Conservation (phyloP, 1,284 basidiomycete genomes). For the Meripilus lineatus region DNA sequence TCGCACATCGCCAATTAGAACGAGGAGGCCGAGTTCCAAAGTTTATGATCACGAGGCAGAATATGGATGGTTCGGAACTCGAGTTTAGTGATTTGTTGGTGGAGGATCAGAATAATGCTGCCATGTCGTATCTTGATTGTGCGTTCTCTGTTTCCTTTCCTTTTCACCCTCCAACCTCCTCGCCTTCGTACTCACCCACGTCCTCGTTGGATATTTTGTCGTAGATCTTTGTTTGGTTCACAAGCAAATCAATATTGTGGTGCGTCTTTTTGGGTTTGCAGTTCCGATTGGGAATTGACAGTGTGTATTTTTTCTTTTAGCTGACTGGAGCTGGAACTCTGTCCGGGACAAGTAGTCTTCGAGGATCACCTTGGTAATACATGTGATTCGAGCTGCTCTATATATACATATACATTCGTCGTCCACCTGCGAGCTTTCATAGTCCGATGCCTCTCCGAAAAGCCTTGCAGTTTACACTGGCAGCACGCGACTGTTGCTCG, state of each 20-base stretch:
- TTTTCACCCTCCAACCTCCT: not conserved
- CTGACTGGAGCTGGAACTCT: conserved; percentile 23
- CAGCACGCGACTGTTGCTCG: too few relatives aligned
- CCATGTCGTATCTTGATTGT: conserved; percentile 88
- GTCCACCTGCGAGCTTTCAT: too few relatives aligned
- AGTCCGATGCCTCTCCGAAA: too few relatives aligned
- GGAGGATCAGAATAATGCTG: conserved; percentile 96
- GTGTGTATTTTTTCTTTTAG: conserved; percentile 10
- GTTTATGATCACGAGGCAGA: conserved; percentile 84
- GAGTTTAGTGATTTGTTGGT: conserved; percentile 97
- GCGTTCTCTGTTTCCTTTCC: conserved; percentile 12
- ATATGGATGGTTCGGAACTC: conserved; percentile 90
- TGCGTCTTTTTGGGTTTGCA: conserved; percentile 32
- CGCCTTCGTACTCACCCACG: too few relatives aligned
- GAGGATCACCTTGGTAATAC: conserved; percentile 17
- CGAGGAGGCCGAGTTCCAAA: conserved; percentile 58
- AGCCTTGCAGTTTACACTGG: too few relatives aligned
- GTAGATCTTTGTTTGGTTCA: conserved; percentile 51
- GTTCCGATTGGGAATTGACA: not conserved
- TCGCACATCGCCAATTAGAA: conserved; percentile 63
- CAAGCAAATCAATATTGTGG: conserved; percentile 57
- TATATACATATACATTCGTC: too few relatives aligned
- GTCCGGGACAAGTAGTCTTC: conserved; percentile 15
- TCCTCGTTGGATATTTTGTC: not conserved
- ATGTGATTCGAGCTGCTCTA: too few relatives aligned